Base-by-base conservation (phyloP, 1,139 yeast species). In the Magnusiomyces tetraspermus region DNA sequence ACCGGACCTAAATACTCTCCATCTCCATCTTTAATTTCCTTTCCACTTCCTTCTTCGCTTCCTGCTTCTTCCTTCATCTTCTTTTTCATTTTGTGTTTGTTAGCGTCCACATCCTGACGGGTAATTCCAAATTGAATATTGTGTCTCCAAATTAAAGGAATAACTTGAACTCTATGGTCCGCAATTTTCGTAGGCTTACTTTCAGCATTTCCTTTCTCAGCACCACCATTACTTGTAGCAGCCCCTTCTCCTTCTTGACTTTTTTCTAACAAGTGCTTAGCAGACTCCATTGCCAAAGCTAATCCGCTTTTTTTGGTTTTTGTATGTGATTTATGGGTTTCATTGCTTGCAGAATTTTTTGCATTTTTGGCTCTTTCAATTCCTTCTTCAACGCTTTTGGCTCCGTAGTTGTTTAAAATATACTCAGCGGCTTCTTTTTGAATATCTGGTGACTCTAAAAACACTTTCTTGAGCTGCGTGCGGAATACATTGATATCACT, bases 401-500 rank as follows among this genome's bases (percentile, higher is more conserved):
- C 13, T 33, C 24, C 37, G 15, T 48, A 51, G 19, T 41, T 50
- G 6, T 17, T 24, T 1, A 45, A 6, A 11, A 42, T 36, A 42
- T 50, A 48, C 24, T 48, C 31, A 19, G 41, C 42, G 26, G 47
- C 40, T 10, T 36, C 10, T 13, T 51, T 42, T 43, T 51, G 74
- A 51, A 77, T 70, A 22, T 68, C 68, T 8, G 69, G 67, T 54
- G 79, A 76, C 31, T 76, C 75, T 8, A 71, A 63, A 62, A 76
- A 83, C 1, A 83, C 79, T 5, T 70, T 68, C 57, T 80, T 81
- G 74, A 86, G 74, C 48, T 83, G 78, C 51, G 77, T 76, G 52
- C 97, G 73, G 57, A 89, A 67, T 30, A 79, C 75, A 61, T 85
- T 86, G 44, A 88, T 78, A 48, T 88, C 87, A 62, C 88, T 95